Percentiles rank a stretch among this genome's conserved stretches.
phyloP scores from a whole-genome alignment of 345 rosid species.

The Rubroshorea leprosula region DNA sequence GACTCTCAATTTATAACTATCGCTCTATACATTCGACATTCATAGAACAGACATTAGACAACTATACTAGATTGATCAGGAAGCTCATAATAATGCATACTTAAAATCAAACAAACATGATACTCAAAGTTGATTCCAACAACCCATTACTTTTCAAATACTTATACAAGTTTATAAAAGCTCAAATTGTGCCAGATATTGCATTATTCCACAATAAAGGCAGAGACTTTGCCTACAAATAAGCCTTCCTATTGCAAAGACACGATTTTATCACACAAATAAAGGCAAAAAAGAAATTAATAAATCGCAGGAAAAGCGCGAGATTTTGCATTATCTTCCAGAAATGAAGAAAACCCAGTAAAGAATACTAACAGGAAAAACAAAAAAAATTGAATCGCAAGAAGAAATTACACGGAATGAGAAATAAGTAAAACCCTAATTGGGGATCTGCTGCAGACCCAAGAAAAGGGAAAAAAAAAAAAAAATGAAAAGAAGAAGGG shows the following conservation, averaged over 20 bases:
- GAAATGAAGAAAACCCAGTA: constrained; percentile 1
- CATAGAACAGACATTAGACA: background rate
- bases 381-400: background rate
- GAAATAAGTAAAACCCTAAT: constrained; percentile 3
- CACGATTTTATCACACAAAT: background rate
- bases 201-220: constrained; percentile 3
- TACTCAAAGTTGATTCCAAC: no score
- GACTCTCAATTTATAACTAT: background rate
- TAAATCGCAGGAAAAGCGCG: no score
- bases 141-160: no score
- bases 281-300: background rate
- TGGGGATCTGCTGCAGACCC: constrained; percentile 14
- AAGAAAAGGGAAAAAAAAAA: background rate
- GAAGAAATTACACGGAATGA: background rate
- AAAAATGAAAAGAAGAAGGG: background rate
- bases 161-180: background rate
- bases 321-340: background rate
- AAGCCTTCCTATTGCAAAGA: background rate
- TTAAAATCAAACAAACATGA: no score
- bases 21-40: background rate
- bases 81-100: no score
- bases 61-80: no score
- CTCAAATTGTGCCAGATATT: background rate
- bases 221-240: background rate
- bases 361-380: no score